Evolutionary conservation across 2,329 filamentous ascomycete genomes (phyloP).

Genomic region (Rutstroemia sp.): DNA sequence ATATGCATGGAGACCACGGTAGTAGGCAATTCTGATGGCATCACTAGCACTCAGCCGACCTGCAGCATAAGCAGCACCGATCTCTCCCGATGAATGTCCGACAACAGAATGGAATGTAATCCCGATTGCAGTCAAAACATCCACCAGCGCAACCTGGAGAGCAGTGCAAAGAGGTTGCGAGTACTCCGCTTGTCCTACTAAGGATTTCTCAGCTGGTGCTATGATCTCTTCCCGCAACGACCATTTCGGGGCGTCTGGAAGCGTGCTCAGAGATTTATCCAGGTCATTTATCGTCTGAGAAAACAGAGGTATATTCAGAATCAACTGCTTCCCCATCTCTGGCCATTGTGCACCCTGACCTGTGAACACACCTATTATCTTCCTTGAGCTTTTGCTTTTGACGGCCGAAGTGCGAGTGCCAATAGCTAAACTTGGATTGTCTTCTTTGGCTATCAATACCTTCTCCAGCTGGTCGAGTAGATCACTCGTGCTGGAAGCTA

Average conservation of each 20-base stretch:
- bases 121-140: conserved; percentile 36
- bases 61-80: conserved; percentile 38
- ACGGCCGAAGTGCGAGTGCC: background rate
- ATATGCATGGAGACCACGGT: conserved; percentile 24
- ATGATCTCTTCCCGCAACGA: conserved; percentile 17
- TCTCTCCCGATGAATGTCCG: conserved; percentile 42
- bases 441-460: background rate
- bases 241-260: conserved; percentile 10
- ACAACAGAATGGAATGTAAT: conserved; percentile 33
- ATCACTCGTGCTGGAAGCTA: conserved; percentile 5
- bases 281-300: conserved; percentile 9
- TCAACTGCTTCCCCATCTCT: conserved; percentile 11
- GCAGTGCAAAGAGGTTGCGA: conserved; percentile 39
- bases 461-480: conserved; percentile 6
- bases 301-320: conserved; percentile 5
- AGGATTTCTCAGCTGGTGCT: conserved; percentile 15
- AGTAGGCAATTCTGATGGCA: conserved; percentile 40
- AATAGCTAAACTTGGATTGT: background rate
- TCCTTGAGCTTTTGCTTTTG: background rate
- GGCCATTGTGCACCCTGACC: conserved; percentile 21
- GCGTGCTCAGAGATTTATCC: conserved; percentile 25
- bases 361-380: conserved; percentile 14
- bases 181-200: conserved; percentile 21
- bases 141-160: conserved; percentile 38
- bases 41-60: conserved; percentile 27